Evolutionary conservation across 176 grass and related monocot species (phyloP).

Genomic region (Pharus latifolius): DNA sequence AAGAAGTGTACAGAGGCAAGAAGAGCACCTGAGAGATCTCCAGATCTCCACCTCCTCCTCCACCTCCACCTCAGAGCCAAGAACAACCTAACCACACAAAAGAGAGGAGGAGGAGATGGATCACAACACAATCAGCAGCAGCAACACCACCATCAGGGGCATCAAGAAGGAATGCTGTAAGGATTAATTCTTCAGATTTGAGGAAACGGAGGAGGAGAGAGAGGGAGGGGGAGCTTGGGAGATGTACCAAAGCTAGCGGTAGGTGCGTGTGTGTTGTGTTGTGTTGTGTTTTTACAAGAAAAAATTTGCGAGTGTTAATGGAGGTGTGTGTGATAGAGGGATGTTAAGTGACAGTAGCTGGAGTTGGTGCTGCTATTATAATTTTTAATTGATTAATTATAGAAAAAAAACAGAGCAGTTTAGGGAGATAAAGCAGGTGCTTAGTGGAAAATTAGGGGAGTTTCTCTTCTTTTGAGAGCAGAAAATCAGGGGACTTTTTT

Average conservation of each 20-base stretch:
- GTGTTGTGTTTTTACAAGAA: too few relatives aligned
- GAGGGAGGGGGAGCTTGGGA: background rate
- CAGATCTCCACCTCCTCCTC: conserved; percentile 1
- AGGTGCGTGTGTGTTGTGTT: conserved; percentile 34
- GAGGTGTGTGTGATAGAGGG: too few relatives aligned
- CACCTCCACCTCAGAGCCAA: background rate
- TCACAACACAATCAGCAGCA: background rate
- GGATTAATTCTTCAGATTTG: conserved; percentile 4
- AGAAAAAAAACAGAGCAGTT: background rate
- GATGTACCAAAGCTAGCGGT: conserved; percentile 6
- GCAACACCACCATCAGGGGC: background rate
- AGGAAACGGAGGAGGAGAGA: background rate
- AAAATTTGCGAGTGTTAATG: too few relatives aligned
- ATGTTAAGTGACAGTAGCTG: background rate
- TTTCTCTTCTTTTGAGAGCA: too few relatives aligned
- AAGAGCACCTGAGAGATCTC: background rate
- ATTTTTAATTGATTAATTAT: too few relatives aligned
- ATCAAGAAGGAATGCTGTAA: too few relatives aligned
- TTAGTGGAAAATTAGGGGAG: background rate
- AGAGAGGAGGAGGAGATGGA: background rate
- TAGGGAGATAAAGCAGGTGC: background rate
- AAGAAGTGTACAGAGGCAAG: background rate
- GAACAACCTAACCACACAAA: background rate
- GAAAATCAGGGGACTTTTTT: too few relatives aligned
- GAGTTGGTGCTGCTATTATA: background rate